Evolutionary conservation across 2,329 filamentous ascomycete genomes (phyloP).

Genomic region (Ramularia endophylla): DNA sequence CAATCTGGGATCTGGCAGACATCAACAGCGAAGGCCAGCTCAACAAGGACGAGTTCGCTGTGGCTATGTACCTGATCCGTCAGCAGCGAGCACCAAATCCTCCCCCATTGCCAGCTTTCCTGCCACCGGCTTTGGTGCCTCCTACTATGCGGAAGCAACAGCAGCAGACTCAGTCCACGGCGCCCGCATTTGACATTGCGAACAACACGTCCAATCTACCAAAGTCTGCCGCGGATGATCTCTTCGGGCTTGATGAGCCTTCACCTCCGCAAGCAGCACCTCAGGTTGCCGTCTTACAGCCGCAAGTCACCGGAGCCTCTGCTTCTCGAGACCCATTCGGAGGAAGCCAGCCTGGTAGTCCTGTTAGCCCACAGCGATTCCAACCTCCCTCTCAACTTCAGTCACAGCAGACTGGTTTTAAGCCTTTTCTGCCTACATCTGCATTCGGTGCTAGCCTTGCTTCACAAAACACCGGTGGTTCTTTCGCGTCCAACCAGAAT

Average conservation of each 20-base stretch:
- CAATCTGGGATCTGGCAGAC: conserved; percentile 96
- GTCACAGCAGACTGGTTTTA: conserved; percentile 52
- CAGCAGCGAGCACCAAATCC: conserved; percentile 74
- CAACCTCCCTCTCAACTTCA: conserved; percentile 14
- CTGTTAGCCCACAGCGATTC: conserved; percentile 46
- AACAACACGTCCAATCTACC: conserved; percentile 45
- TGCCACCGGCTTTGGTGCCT: conserved; percentile 77
- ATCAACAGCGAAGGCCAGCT: conserved; percentile 85
- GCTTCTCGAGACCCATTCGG: conserved; percentile 56
- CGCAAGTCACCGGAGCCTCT: conserved; percentile 72
- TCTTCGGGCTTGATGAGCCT: conserved; percentile 84
- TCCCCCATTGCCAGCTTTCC: conserved; percentile 62
- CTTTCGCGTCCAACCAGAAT: conserved; percentile 29
- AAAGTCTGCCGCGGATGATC: conserved; percentile 83
- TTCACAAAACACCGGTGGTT: conserved; percentile 67
- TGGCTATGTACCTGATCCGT: conserved; percentile 94
- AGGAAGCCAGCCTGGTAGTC: conserved; percentile 43
- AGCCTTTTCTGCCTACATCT: conserved; percentile 87
- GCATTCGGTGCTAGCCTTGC: conserved; percentile 82
- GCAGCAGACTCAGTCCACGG: conserved; percentile 45
- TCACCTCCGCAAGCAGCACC: conserved; percentile 40
- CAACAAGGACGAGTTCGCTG: conserved; percentile 85
- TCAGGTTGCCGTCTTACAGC: conserved; percentile 49
- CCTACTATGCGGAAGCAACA: conserved; percentile 70
- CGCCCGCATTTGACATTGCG: conserved; percentile 48